Evolutionary conservation across 2,329 filamentous ascomycete genomes (phyloP).

Genomic region (Sphaerulina musiva): DNA sequence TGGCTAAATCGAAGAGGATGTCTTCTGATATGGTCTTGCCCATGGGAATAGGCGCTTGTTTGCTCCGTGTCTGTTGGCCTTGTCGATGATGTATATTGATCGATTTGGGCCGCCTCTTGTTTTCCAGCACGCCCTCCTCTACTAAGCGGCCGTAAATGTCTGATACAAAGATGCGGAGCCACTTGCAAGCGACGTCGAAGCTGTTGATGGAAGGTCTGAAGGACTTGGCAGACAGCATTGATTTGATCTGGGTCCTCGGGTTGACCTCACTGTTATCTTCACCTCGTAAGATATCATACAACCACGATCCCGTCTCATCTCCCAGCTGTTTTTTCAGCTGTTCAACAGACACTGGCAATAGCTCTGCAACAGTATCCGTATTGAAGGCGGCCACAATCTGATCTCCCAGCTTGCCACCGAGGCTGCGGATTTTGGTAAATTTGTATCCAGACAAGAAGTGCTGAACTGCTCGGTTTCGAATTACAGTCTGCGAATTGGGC

Average conservation of each 20-base stretch:
- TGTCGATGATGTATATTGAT: conserved; percentile 79
- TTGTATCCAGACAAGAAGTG: conserved; percentile 79
- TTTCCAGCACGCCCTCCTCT: conserved; percentile 82
- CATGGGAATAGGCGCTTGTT: conserved; percentile 67
- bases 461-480: conserved; percentile 74
- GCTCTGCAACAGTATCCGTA: conserved; percentile 70
- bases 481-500: conserved; percentile 88
- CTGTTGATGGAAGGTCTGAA: conserved; percentile 79
- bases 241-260: conserved; percentile 86
- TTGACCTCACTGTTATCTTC: conserved; percentile 85
- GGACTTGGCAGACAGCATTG: conserved; percentile 93
- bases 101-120: conserved; percentile 76
- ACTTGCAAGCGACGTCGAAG: conserved; percentile 69
- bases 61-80: conserved; percentile 65
- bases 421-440: conserved; percentile 86
- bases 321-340: conserved; percentile 72
- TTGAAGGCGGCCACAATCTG: conserved; percentile 74
- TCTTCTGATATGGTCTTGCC: conserved; percentile 67
- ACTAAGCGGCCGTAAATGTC: conserved; percentile 87
- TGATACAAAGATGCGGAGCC: conserved; percentile 84
- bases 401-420: conserved; percentile 92
- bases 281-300: conserved; percentile 78
- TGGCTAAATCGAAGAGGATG: conserved; percentile 67
- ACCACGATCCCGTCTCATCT: conserved; percentile 77
- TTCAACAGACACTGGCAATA: conserved; percentile 65